A percentile compares a stretch with the other conserved stretches of the same genome.
These are phyloP conservation scores for Erysiphe pulchra DNA, from an alignment of 2,329 filamentous ascomycete species.

Conservation along the genomic window DNA sequence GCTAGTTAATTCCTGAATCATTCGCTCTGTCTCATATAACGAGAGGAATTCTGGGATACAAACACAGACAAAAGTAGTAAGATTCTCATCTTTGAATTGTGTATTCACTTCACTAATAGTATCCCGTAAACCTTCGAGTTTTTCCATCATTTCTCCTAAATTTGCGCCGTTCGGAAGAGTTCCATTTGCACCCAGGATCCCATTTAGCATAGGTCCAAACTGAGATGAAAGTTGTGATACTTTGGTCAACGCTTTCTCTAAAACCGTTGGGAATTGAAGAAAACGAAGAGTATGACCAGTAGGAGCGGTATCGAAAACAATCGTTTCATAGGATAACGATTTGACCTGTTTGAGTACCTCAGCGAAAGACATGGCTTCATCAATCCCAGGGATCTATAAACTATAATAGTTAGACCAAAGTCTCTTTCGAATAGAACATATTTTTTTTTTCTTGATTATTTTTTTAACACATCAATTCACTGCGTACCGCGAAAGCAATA, in stretches of 20 bases:
- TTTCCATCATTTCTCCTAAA: conserved; percentile 74
- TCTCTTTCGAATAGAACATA: background rate
- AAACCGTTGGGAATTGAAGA: conserved; percentile 89
- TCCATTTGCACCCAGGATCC: conserved; percentile 45
- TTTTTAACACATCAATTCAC: background rate
- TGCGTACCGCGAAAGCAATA: conserved; percentile 65
- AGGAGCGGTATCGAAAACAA: conserved; percentile 96
- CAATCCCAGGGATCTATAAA: conserved; percentile 79
- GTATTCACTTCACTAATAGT: conserved; percentile 91
- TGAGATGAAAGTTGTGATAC: conserved; percentile 80
- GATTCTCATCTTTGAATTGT: conserved; percentile 89
- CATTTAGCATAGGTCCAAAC: conserved; percentile 88
- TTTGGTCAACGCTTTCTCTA: conserved; percentile 96
- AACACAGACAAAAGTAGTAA: conserved; percentile 94
- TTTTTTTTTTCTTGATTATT: background rate
- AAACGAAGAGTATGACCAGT: conserved; percentile 96
- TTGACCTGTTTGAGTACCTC: conserved; percentile 99
- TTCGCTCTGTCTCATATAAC: conserved; percentile 94
- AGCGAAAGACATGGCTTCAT: conserved; percentile 98
- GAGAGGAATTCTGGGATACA: conserved; percentile 95
- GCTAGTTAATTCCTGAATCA: conserved; percentile 90
- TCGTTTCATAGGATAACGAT: conserved; percentile 92
- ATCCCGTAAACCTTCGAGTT: conserved; percentile 78
- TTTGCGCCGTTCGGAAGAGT: conserved; percentile 73
- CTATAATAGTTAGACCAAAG: background rate